Evolutionary conservation across 768 basidiomycete genomes (phyloP), one percentile per base, ranked within the genome.

Genomic region (Termitomyces sp.): DNA sequence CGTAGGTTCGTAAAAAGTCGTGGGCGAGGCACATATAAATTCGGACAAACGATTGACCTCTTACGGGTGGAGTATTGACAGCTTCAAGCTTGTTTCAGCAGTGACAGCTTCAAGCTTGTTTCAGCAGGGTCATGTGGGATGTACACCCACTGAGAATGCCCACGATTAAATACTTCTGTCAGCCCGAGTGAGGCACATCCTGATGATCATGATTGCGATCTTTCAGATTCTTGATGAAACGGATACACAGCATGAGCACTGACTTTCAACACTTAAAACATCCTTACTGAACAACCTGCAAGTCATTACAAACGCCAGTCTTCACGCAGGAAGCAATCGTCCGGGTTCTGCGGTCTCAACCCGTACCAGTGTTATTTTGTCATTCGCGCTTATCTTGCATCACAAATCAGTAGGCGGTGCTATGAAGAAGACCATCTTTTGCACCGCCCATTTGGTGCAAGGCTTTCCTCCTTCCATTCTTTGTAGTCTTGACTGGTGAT

Each of bases 111-210:
- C 51, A 55, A 56, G 57, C 41, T 34, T 35, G 35, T 30, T 14
- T 53, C 45, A 32, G 40, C 5, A 5, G 25, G 45, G 57, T 61
- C 61, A 61, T 61, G 61, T 56, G 61, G 54, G 43, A 25, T n/a
- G 34, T 23, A 40, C 42, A 39, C 23, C 46, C 41, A 54, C 23
- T 42, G 11, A 11, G 10, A n/a, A 12, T 16, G 35, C 23, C 9
- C 42, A 44, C 19, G 5, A 46, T 46, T 35, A 46, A 19, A 3
- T 47, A 46, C 45, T 32, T 19, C 9, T 28, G 19, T 19, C 23
- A 25, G 3, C 14, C 19, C 7, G 19, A 42, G 42, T 21, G 23
- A 23, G 23, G 34, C 25, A 50, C 35, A 39, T 35, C 37, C 10
- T 27, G 37, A 51, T 39, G 6, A 50, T 37, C 35, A 50, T 50